These are phyloP conservation scores for Aaosphaeria pasadenensis DNA, from an alignment of 2,329 filamentous ascomycete genomes.

Conservation along the genomic window DNA sequence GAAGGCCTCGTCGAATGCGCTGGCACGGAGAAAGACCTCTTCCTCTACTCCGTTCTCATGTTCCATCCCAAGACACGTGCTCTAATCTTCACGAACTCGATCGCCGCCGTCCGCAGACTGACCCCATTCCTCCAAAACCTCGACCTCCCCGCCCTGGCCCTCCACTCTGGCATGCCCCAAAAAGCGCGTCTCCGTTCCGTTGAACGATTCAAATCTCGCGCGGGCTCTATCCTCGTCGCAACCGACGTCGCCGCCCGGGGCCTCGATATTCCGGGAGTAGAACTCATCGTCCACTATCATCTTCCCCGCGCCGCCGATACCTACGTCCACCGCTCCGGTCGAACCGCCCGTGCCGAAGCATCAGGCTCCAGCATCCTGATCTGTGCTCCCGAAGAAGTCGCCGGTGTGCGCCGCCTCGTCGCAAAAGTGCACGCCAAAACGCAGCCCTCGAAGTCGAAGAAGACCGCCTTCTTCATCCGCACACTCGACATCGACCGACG, in stretches of 20 bases:
- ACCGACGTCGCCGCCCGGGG: constrained; percentile 93
- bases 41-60: constrained; percentile 82
- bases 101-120: constrained; percentile 83
- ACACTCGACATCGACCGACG: constrained; percentile 81
- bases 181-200: constrained; percentile 92
- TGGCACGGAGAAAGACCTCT: constrained; percentile 95
- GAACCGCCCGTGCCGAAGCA: constrained; percentile 80
- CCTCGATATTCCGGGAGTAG: constrained; percentile 86
- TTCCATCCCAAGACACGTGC: constrained; percentile 78
- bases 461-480: constrained; percentile 65
- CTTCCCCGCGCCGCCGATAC: constrained; percentile 86
- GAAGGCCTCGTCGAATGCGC: constrained; percentile 91
- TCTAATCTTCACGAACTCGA: constrained; percentile 93
- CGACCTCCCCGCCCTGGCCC: constrained; percentile 68
- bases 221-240: constrained; percentile 72
- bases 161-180: constrained; percentile 94
- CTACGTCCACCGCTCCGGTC: constrained; percentile 93
- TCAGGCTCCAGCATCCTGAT: constrained; percentile 81
- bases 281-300: constrained; percentile 93
- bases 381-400: constrained; percentile 87
- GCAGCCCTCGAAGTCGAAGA: constrained; percentile 50
- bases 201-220: constrained; percentile 74
- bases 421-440: constrained; percentile 76
- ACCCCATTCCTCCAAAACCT: constrained; percentile 82
- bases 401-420: constrained; percentile 76